These are phyloP conservation scores for Fraxinus quadrangulata DNA, from an alignment of 257 asterid species.

Conservation along the genomic window DNA sequence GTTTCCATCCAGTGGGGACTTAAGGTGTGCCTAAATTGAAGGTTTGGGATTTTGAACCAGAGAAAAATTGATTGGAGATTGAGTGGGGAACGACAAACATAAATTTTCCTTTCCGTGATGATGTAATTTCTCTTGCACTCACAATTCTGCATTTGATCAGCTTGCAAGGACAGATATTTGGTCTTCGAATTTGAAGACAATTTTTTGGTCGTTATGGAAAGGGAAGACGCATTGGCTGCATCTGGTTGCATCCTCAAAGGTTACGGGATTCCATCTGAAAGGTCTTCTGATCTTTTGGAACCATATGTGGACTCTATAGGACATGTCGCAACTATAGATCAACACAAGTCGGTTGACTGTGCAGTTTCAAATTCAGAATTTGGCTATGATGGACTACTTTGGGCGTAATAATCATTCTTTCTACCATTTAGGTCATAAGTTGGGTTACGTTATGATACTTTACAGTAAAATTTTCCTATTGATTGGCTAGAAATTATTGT, in stretches of 20 bases:
- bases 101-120: neutral
- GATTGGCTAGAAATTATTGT: conserved; percentile 19
- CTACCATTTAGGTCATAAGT: conserved; percentile 1
- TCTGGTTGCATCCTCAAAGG: conserved; percentile 74
- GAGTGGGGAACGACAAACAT: neutral
- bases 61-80: neutral
- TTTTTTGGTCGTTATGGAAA: conserved; percentile 74
- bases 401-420: conserved; percentile 44
- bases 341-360: conserved; percentile 56
- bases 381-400: conserved; percentile 71
- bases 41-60: neutral
- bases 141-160: conserved; percentile 32
- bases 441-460: conserved; percentile 6
- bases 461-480: neutral
- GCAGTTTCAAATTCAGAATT: conserved; percentile 66
- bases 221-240: conserved; percentile 66
- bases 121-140: conserved; percentile 8
- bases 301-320: conserved; percentile 55
- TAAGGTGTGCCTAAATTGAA: neutral
- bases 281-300: conserved; percentile 68
- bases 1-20: neutral
- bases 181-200: conserved; percentile 85
- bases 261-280: conserved; percentile 86
- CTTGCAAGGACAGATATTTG: conserved; percentile 74
- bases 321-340: conserved; percentile 36